A percentile compares a stretch with the other conserved stretches of the same genome.
These are phyloP conservation scores for Termitomyces sp. DNA, from an alignment of 1,284 basidiomycete genomes.

Conservation along the genomic window DNA sequence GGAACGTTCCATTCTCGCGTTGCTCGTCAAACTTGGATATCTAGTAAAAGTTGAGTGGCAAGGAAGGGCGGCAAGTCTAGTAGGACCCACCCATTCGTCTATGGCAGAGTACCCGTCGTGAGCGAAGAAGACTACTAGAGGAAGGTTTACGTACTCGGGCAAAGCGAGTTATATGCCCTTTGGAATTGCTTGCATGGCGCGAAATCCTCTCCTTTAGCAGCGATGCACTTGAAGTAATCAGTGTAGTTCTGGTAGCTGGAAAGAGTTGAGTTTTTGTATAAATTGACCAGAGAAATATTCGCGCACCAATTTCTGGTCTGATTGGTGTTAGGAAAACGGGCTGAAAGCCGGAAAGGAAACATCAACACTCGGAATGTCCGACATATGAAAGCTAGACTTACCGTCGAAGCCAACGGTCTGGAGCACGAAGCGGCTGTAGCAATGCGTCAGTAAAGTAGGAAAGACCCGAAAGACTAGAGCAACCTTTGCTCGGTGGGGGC, in stretches of 20 bases:
- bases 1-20: slow-evolving; percentile 89
- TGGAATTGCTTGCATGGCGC: slow-evolving; percentile 99
- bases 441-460: slow-evolving; percentile 12
- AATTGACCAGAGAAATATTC: neutral
- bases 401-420: slow-evolving; percentile 87
- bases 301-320: slow-evolving; percentile 90
- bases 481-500: slow-evolving; percentile 44
- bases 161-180: slow-evolving; percentile 93
- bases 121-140: slow-evolving; percentile 1
- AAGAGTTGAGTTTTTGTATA: neutral
- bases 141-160: slow-evolving; percentile 79
- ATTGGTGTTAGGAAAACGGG: slow-evolving; percentile 95
- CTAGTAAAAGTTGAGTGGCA: slow-evolving; percentile 35
- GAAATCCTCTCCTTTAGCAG: slow-evolving; percentile 97
- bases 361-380: slow-evolving; percentile 1
- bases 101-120: slow-evolving; percentile 4
- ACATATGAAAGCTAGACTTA: slow-evolving; percentile 28
- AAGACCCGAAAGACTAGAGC: slow-evolving; percentile 8
- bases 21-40: slow-evolving; percentile 88
- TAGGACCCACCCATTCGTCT: slow-evolving; percentile 78
- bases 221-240: slow-evolving; percentile 97
- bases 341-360: slow-evolving; percentile 31
- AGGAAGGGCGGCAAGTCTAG: neutral
- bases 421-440: slow-evolving; percentile 70
- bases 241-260: slow-evolving; percentile 91